Evolutionary conservation across 2,329 filamentous ascomycete species (phyloP), one percentile per base, ranked within the genome.

Genomic region (Colletotrichum lupini): DNA sequence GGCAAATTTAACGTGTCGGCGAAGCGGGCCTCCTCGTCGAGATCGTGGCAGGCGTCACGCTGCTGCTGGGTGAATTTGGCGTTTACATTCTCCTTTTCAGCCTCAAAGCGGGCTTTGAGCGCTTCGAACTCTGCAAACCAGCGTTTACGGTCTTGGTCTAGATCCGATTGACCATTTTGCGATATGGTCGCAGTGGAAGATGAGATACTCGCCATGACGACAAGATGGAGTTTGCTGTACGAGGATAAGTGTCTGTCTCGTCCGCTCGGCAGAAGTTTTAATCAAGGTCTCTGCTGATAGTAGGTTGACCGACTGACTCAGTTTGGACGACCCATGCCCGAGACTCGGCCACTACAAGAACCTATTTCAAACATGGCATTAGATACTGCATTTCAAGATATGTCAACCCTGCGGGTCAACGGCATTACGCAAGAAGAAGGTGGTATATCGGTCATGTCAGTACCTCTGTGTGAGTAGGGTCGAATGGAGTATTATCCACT

Each of bases 131-230:
- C 56, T 2, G 30, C 46, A 24, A 73, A 73, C 70, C 70, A 73
- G 12, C 59, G 60, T 28, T 58, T 57, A 24, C 67, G 70, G 5
- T 73, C 70, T 32, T 70, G 67, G n/a, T 70, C 70, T 28, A 73
- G 11, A 19, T 59, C 68, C 8, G 55, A n/a, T 22, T 63, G 66
- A 14, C 35, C 57, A 46, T 49, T 46, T 7, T 65, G 70, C 6
- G 60, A 5, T 46, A 22, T 46, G 9, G 22, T 49, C 22, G 9
- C 56, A 26, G 26, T n/a, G n/a, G 59, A 35, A 26, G 24, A 32
- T 49, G 30, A 56, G 22, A 32, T n/a, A 32, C 32, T 73, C 24
- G 67, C 53, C 70, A 73, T 73, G 26, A 19, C 58, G 42, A 26
- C 14, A 42, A 64, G 16, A 46, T 22, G 8, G 32, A 32, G 16